phyloP scores from a whole-genome alignment of 2,329 filamentous ascomycete genomes.

The Ilyonectria sp. region DNA sequence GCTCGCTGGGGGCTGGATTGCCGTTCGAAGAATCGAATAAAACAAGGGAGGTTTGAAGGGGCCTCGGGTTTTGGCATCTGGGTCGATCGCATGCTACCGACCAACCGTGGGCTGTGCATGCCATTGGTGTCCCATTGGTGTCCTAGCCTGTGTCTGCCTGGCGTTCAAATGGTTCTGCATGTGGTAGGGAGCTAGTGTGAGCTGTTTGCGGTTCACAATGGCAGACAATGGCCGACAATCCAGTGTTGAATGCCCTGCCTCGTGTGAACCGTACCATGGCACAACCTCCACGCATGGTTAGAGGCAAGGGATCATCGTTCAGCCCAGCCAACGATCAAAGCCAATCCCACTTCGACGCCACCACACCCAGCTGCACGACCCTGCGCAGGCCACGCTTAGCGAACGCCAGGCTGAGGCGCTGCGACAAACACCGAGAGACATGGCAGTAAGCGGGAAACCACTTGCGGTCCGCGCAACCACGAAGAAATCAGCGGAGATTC shows the following conservation, averaged over 20 bases:
- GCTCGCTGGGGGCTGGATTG: not conserved
- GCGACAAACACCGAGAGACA: not conserved
- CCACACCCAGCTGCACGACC: conserved; percentile 9
- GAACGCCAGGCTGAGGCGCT: conserved; percentile 23
- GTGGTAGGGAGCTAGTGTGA: not conserved
- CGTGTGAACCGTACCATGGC: not conserved
- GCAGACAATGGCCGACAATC: conserved; percentile 8
- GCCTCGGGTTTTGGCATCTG: conserved; percentile 9
- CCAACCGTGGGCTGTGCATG: not conserved
- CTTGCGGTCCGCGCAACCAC: not conserved
- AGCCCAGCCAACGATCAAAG: conserved; percentile 15
- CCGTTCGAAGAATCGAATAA: conserved; percentile 6
- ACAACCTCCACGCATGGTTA: not conserved
- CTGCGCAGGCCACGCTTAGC: conserved; percentile 24
- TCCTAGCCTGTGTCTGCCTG: conserved; percentile 12
- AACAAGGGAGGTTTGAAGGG: conserved; percentile 13
- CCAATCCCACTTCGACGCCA: conserved; percentile 24
- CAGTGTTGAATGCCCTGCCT: not conserved
- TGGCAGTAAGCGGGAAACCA: not conserved
- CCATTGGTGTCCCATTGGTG: conserved; percentile 14
- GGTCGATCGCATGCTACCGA: conserved; percentile 3
- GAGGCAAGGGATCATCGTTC: not conserved
- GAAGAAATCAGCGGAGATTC: not conserved
- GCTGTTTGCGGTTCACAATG: conserved; percentile 13
- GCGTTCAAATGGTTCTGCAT: conserved; percentile 6